Percentiles rank a stretch among this genome's conserved stretches.
phyloP scores from a whole-genome alignment of 2,329 filamentous ascomycete genomes.

The Pezicula carpinea region DNA sequence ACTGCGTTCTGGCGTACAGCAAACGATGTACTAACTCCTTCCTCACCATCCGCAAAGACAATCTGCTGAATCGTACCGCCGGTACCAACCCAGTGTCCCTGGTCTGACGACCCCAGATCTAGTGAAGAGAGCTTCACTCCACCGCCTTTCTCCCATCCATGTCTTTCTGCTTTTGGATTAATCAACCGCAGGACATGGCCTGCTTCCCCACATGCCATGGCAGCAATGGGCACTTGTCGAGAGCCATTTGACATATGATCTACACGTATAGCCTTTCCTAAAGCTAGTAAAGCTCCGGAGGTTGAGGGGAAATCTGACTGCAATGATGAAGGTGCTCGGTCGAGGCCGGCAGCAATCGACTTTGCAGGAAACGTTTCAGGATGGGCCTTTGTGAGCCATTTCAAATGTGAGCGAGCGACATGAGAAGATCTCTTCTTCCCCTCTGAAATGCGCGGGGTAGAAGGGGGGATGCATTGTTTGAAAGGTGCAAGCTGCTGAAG shows the following conservation, averaged over 20 bases:
- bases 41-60: slow-evolving; percentile 34
- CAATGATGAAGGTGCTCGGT: background rate
- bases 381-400: slow-evolving; percentile 17
- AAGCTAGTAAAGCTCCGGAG: slow-evolving; percentile 17
- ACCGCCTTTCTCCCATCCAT: slow-evolving; percentile 21
- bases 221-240: slow-evolving; percentile 18
- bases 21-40: slow-evolving; percentile 34
- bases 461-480: slow-evolving; percentile 19
- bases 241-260: slow-evolving; percentile 13
- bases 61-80: slow-evolving; percentile 45
- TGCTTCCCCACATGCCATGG: slow-evolving; percentile 23
- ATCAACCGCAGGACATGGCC: slow-evolving; percentile 26
- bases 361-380: slow-evolving; percentile 22
- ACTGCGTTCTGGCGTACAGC: slow-evolving; percentile 39
- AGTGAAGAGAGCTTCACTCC: slow-evolving; percentile 17
- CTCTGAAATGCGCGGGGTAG: slow-evolving; percentile 11
- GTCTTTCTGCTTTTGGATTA: slow-evolving; percentile 19
- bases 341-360: slow-evolving; percentile 7
- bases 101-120: slow-evolving; percentile 14
- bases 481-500: slow-evolving; percentile 24
- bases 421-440: slow-evolving; percentile 6
- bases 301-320: slow-evolving; percentile 5
- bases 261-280: slow-evolving; percentile 16
- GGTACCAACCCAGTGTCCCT: slow-evolving; percentile 25
- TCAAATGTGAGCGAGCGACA: slow-evolving; percentile 14